Percentiles rank a stretch among this genome's conserved stretches.
These are phyloP conservation scores for Cnidoscolus chayamansa DNA, from an alignment of 441 rosid genomes.

Conservation along the genomic window DNA sequence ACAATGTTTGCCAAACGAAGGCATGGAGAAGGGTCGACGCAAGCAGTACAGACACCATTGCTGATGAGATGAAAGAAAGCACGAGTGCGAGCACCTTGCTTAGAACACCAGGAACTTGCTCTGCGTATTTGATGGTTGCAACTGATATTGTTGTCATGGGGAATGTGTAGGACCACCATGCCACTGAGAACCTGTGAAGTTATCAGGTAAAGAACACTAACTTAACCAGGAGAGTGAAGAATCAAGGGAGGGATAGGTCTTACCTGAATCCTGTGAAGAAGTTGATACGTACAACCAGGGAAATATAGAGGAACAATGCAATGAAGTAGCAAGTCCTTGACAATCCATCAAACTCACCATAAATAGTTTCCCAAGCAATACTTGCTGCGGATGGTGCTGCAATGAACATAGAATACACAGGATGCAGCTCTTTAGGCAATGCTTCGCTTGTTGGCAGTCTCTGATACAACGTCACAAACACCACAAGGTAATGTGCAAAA, in stretches of 20 bases:
- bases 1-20: conserved; percentile 59
- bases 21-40: conserved; percentile 73
- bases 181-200: conserved; percentile 65
- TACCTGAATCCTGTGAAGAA: conserved; percentile 93
- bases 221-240: too few species aligned
- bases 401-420: conserved; percentile 88
- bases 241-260: background rate
- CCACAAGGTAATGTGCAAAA: conserved; percentile 78
- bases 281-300: conserved; percentile 65
- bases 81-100: conserved; percentile 63
- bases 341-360: conserved; percentile 68
- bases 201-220: background rate
- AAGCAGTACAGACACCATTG: conserved; percentile 62
- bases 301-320: conserved; percentile 72
- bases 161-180: conserved; percentile 94
- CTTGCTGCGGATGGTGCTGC: conserved; percentile 98
- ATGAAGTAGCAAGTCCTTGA: conserved; percentile 79
- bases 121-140: conserved; percentile 80
- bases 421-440: conserved; percentile 85
- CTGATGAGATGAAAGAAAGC: conserved; percentile 67
- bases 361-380: conserved; percentile 77
- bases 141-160: conserved; percentile 87
- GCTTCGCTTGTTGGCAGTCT: conserved; percentile 86
- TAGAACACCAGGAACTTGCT: conserved; percentile 53
- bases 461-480: conserved; percentile 79